These are phyloP conservation scores for Allomyces arbusculus DNA, from an alignment of 192 early-diverging fungal genomes.

Conservation along the genomic window DNA sequence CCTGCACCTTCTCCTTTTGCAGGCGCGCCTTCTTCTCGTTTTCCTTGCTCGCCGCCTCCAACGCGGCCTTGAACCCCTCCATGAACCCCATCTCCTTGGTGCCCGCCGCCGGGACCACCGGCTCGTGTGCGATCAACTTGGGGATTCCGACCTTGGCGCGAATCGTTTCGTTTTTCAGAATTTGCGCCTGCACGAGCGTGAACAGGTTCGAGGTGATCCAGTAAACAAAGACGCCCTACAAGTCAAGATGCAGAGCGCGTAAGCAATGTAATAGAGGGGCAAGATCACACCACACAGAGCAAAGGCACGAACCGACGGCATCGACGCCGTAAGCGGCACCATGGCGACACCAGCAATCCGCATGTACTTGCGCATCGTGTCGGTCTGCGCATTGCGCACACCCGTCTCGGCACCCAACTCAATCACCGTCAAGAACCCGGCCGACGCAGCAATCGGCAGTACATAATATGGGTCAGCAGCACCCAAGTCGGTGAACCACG, in stretches of 20 bases:
- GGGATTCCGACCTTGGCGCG: conserved; percentile 39
- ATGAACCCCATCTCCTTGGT: not conserved
- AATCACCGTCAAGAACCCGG: conserved; percentile 52
- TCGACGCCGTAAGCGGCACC: conserved; percentile 14
- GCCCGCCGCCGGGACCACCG: not conserved
- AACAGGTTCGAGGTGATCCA: conserved; percentile 63
- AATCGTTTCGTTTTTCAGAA: conserved; percentile 33
- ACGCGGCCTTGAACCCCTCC: not conserved
- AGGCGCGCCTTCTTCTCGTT: not conserved
- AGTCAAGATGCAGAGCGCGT: not conserved
- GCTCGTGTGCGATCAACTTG: conserved; percentile 5
- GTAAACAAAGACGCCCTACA: conserved; percentile 60
- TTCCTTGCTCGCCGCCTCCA: not conserved
- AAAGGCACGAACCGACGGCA: conserved; percentile 16
- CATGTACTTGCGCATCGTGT: conserved; percentile 12
- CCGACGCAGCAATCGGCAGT: conserved; percentile 48
- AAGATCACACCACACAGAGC: conserved; percentile 10
- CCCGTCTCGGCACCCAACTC: not conserved
- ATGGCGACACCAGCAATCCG: conserved; percentile 19
- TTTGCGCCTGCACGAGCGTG: conserved; percentile 44
- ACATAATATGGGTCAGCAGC: conserved; percentile 58
- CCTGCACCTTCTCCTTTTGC: not conserved
- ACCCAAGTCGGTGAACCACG: conserved; percentile 74
- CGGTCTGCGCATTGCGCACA: not conserved
- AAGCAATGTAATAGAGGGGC: conserved; percentile 5